Evolutionary conservation across 176 grass and related monocot species (phyloP), one percentile per base, ranked within the genome.

Genomic region (Oryza glumipatula): DNA sequence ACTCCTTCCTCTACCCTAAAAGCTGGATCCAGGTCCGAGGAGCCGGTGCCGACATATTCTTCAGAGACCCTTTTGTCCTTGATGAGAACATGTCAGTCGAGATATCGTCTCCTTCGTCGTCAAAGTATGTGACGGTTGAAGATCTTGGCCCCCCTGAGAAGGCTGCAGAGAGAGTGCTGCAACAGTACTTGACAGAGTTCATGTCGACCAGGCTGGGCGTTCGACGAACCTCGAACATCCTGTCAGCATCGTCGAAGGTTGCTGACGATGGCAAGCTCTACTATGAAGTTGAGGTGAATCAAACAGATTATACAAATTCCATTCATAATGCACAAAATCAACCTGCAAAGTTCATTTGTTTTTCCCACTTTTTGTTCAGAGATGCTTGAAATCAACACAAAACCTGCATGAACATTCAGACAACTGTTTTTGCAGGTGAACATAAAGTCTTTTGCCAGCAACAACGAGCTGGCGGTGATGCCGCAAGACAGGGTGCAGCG

Each of bases 391-490:
- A 1, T 13, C 0, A 22, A 44, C 21, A 26, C 4, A 16, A 16
- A 17, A 19, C 14, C 14, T 56, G 33, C 19, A 16, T 78, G 49
- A 46, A 63, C 69, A 80, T 74, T 74, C 41, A 84, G 44, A 17
- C 58, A 61, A 9, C 21, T 74, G 68, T 43, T 24, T 11, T 41
- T 89, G 35, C 70, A 99, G 96, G 96, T 92, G 30, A 99, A 96
- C 86, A 99, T 96, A 70, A 99, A 96, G 75, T 99, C 96, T 14
- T 99, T 92, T 33, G 96, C 94, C 21, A 99, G 94, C 86, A 92
- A 82, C 74, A 99, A 96, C 23, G 94, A 99, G 84, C 89, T 99
- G 71, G 96, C 93, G 2, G 94, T 99, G 41, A 99, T 99, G 96
- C 96, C 94, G 1, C 71, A 86, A 74, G 93, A 99, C 80, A 89